These are phyloP conservation scores for Fusarium continuum DNA, from an alignment of 2,329 filamentous ascomycete species.

Conservation along the genomic window DNA sequence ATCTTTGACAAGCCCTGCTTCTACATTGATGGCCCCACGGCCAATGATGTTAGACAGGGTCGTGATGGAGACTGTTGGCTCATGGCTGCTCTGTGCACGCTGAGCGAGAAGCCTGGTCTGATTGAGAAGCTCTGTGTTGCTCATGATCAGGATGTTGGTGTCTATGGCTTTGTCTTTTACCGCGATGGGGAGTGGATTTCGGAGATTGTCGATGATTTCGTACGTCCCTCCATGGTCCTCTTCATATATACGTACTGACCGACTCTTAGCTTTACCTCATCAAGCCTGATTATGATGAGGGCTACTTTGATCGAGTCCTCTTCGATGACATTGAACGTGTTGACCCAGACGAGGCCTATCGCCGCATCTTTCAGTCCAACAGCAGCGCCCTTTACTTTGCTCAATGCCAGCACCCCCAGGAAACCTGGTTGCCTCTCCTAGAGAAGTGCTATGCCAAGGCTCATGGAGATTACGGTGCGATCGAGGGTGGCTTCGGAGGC, in stretches of 20 bases:
- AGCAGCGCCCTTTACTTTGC: slow-evolving; percentile 80
- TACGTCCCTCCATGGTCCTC: slow-evolving; percentile 17
- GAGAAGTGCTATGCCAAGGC: slow-evolving; percentile 86
- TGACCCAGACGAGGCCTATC: slow-evolving; percentile 68
- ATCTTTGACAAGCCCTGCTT: slow-evolving; percentile 82
- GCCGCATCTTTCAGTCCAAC: slow-evolving; percentile 76
- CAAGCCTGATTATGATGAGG: slow-evolving; percentile 70
- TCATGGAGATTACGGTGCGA: slow-evolving; percentile 79
- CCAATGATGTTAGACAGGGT: slow-evolving; percentile 82
- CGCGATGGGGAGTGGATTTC: slow-evolving; percentile 79
- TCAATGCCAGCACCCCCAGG: slow-evolving; percentile 76
- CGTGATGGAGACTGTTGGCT: slow-evolving; percentile 87
- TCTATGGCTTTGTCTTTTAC: slow-evolving; percentile 88
- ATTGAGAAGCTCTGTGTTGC: slow-evolving; percentile 80
- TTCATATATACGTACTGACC: background rate
- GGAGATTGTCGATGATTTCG: slow-evolving; percentile 66
- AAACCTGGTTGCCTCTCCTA: slow-evolving; percentile 81
- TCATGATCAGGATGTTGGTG: slow-evolving; percentile 75
- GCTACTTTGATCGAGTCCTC: slow-evolving; percentile 56
- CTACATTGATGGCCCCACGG: slow-evolving; percentile 78
- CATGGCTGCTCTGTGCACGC: slow-evolving; percentile 79
- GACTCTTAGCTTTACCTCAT: slow-evolving; percentile 58
- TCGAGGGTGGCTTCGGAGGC: slow-evolving; percentile 75
- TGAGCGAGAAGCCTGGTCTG: slow-evolving; percentile 76
- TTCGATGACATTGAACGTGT: slow-evolving; percentile 58